A percentile compares a stretch with the other conserved stretches of the same genome.
Conservation (phyloP, 1,139 yeast species). For the Wickerhamomyces sp. region DNA sequence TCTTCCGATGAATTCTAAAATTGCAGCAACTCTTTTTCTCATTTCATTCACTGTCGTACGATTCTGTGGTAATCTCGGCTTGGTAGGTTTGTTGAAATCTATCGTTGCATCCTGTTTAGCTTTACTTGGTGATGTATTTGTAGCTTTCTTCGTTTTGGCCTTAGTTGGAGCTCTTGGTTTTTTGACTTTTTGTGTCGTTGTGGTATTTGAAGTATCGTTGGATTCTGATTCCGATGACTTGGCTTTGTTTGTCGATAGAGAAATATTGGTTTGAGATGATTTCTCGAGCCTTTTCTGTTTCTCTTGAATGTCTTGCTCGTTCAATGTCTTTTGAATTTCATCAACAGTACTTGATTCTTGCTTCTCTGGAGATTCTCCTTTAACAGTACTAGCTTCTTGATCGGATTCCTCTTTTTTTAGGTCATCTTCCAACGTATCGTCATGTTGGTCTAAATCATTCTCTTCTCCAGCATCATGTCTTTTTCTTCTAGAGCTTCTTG, state of each 20-base stretch:
- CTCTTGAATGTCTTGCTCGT: not conserved
- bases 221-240: slow-evolving; percentile 15
- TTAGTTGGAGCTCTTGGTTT: slow-evolving; percentile 12
- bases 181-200: slow-evolving; percentile 11
- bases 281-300: slow-evolving; percentile 1
- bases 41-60: slow-evolving; percentile 73
- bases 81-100: slow-evolving; percentile 59
- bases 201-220: slow-evolving; percentile 9
- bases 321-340: slow-evolving; percentile 3
- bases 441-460: slow-evolving; percentile 9
- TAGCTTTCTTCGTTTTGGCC: slow-evolving; percentile 3
- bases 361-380: slow-evolving; percentile 3
- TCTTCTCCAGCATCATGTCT: slow-evolving; percentile 15
- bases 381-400: no score
- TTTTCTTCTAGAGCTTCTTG: slow-evolving; percentile 22
- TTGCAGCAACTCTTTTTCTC: slow-evolving; percentile 84
- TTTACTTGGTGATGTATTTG: slow-evolving; percentile 7
- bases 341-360: not conserved
- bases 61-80: slow-evolving; percentile 77
- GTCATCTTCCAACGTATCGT: slow-evolving; percentile 3
- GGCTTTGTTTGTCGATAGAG: slow-evolving; percentile 3
- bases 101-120: slow-evolving; percentile 23
- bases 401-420: not conserved
- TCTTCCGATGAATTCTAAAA: slow-evolving; percentile 82
- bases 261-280: slow-evolving; percentile 4